Base-by-base conservation (phyloP, 75 land plant species). In the Selaginella moellendorffii region DNA sequence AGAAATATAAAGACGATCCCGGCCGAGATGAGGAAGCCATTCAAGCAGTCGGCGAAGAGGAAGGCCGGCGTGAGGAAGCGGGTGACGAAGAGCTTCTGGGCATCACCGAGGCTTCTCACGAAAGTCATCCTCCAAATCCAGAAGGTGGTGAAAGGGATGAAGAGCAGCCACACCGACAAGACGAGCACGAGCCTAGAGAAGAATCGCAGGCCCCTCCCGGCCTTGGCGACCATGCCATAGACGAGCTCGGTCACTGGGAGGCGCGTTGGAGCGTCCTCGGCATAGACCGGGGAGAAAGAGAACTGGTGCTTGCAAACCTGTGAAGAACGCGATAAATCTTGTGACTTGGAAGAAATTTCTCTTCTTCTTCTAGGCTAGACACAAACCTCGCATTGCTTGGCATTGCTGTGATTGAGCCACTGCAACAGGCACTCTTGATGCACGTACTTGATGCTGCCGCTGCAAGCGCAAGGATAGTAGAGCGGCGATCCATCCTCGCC, bases 381-480 rank as follows among this genome's bases (percentile, higher is more conserved):
- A 36, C 46, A 14, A 36, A 88, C 97, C 97, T 91, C 97, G 72
- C 97, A 91, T 54, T 87, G 88, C 28, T 88, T 80, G 29, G 93
- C 88, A 75, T 91, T 91, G 76, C 95, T 88, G 71, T 91, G 97
- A 69, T 77, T 91, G 60, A 91, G 97, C 97, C 97, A 91, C 74
- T 91, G 97, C 58, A 91, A 82, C 29, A 91, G 86, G 68, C 97
- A 91, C 26, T 91, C 97, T 71, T 91, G 97, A 56, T 91, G 97
- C 0, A 91, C 97, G 54, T 67, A 91, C 72, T 88, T 91, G 67
- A 91, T 91, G 66, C 97, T 91, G 20, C 97, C 97, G 72, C 95
- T 91, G 74, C 97, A 91, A 1, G 97, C 97, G 64, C 97, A 91
- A 1, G 97, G 97, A 63, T 85, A 85, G 54, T 84, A 75, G 5